Base-by-base conservation (phyloP, 148 eudicot species). In the Beta vulgaris region DNA sequence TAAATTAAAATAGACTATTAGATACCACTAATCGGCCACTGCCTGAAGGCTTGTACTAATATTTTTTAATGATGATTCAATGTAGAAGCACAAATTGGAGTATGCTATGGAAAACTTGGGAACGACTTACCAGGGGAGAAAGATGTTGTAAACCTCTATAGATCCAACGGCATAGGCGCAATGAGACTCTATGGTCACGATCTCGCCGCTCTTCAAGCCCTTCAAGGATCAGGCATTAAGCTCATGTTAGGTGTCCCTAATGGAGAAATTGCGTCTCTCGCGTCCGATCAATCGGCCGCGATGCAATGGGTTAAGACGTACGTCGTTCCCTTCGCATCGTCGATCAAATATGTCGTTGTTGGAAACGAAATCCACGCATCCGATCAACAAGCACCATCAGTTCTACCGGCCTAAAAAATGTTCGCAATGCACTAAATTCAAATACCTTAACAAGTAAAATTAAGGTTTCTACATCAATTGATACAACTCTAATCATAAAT, bases 301-400 rank as follows among this genome's bases (percentile, higher is more conserved):
- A 51, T 40, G 15, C 32, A 55, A 11, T 89, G 90, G 92, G 84
- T 89, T 15, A 71, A 68, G 16, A 86, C 76, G 2, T 36, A 86
- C 68, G 76, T 86, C 3, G 31, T 49, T 0, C 75, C 59, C 18
- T 74, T 73, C 51, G 57, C 65, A 8, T 74, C 84, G 12, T 80
- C 53, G 19, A 78, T 83, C 34, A 80, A 72, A 6, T 85, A 84
- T 73, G 76, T 89, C 1, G 83, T 78, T 1, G 92, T 89, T 0
- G 90, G 92, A 3, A 87, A 89, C 28, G 89, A 88, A 65, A 72
- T 86, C 6, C 64, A 75, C 42, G 92, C 89, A 2, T 39, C 68
- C 1, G 19, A 78, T 10, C 63, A 23, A 4, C 69, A n/a, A 43
- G 80, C 81, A 16, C 35, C 61, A 2, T 84, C 48, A 3, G 83